Conservation (phyloP, 2,329 filamentous ascomycete species). For the Rutstroemia sp. region DNA sequence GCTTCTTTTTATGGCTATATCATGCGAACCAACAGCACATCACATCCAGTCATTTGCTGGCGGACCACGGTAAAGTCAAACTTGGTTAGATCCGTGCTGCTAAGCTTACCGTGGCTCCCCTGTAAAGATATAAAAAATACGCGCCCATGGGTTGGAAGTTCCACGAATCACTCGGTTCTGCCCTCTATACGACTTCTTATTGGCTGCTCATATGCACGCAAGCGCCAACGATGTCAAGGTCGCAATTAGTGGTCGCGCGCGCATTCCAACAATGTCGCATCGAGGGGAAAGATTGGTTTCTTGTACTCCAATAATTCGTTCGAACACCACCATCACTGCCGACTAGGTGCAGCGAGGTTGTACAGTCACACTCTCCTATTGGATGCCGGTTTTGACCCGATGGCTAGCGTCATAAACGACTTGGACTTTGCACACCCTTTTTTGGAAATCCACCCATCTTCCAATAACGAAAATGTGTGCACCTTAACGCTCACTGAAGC, state of each 20-base stretch:
- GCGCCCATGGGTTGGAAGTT: background rate
- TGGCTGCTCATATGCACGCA: conserved; percentile 4
- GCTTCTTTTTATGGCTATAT: background rate
- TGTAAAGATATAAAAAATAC: background rate
- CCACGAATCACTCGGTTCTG: background rate
- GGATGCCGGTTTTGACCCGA: background rate
- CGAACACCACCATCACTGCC: no score
- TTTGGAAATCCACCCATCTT: background rate
- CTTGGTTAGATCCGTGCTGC: background rate
- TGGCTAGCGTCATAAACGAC: background rate
- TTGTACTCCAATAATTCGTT: no score
- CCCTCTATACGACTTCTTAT: background rate
- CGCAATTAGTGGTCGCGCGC: conserved; percentile 6
- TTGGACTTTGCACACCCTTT: background rate
- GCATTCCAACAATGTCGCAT: background rate
- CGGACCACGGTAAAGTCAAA: background rate
- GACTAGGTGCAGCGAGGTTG: background rate
- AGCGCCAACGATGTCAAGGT: conserved; percentile 1
- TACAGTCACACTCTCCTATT: conserved; percentile 1
- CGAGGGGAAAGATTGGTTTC: background rate
- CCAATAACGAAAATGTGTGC: background rate
- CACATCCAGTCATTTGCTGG: conserved; percentile 6
- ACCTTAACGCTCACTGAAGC: conserved; percentile 3
- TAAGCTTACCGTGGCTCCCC: background rate
- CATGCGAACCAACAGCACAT: background rate